A percentile compares a stretch with the other conserved stretches of the same genome.
Evolutionary conservation across 345 rosid genomes (phyloP).

Genomic region (Pistacia integerrima): DNA sequence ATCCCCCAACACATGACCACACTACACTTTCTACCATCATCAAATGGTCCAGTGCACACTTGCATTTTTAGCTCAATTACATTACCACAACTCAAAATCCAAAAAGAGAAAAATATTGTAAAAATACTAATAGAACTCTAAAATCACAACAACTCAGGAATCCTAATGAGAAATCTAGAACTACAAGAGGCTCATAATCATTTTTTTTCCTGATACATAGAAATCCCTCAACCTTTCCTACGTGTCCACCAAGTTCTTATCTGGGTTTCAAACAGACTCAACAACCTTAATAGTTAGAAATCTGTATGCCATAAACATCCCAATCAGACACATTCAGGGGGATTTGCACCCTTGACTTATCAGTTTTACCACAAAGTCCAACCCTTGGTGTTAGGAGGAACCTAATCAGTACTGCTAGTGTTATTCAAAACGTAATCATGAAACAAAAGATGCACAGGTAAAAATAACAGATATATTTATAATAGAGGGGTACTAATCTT

Average conservation of each 20-base stretch:
- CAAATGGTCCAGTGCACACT: neutral
- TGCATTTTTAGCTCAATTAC: neutral
- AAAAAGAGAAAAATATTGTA: neutral
- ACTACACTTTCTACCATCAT: neutral
- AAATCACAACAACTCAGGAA: neutral
- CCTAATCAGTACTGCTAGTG: neutral
- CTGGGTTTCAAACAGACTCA: too few species aligned
- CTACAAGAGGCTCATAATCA: too few species aligned
- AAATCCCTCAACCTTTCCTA: too few species aligned
- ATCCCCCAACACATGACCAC: neutral
- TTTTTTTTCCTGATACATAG: too few species aligned
- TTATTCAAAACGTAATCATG: neutral
- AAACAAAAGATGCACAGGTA: neutral
- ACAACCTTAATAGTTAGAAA: too few species aligned
- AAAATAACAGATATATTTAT: neutral
- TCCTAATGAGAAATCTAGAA: neutral
- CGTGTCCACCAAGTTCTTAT: too few species aligned
- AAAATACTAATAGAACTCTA: neutral
- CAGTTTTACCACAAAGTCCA: too few species aligned
- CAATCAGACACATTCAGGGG: too few species aligned
- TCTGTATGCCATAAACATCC: too few species aligned
- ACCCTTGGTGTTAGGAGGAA: neutral
- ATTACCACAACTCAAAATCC: neutral
- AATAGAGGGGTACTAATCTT: neutral
- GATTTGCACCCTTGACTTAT: too few species aligned